phyloP scores from a whole-genome alignment of 495 filamentous ascomycete genomes.

The Pyrenula aspistea region DNA sequence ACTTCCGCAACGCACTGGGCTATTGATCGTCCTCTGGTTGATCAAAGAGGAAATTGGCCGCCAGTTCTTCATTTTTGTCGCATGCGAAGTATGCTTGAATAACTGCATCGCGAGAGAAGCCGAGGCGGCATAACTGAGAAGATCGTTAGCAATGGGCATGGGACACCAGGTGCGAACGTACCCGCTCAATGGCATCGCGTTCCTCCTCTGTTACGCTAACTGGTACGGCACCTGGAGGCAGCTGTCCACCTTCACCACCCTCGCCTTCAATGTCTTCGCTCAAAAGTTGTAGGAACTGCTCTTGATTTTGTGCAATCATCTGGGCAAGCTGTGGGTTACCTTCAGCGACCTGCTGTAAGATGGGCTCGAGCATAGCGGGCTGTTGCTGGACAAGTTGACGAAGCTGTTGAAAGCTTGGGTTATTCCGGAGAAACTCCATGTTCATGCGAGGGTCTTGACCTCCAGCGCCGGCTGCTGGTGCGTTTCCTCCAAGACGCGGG shows the following conservation, averaged over 20 bases:
- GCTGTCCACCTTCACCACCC: constrained; percentile 30
- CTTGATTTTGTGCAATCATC: constrained; percentile 78
- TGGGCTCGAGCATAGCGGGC: constrained; percentile 95
- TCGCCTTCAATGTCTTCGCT: constrained; percentile 69
- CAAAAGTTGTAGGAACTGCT: constrained; percentile 80
- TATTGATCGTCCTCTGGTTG: constrained; percentile 83
- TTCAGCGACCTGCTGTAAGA: constrained; percentile 88
- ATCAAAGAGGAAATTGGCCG: constrained; percentile 95
- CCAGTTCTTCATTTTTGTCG: constrained; percentile 97
- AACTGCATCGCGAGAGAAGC: constrained; percentile 83
- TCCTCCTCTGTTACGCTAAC: constrained; percentile 93
- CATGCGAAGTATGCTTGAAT: constrained; percentile 99
- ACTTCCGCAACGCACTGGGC: no score
- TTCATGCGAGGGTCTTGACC: constrained; percentile 54
- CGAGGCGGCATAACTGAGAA: constrained; percentile 71
- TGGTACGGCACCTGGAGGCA: constrained; percentile 80
- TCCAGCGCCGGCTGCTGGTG: constrained; percentile 35
- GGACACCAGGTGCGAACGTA: constrained; percentile 32
- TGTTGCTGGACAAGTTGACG: constrained; percentile 94
- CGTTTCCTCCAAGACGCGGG: constrained; percentile 36
- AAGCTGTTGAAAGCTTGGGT: constrained; percentile 94
- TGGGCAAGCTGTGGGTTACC: constrained; percentile 91
- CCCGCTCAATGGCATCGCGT: constrained; percentile 89
- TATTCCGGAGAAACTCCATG: constrained; percentile 90
- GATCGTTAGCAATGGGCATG: constrained; percentile 17